phyloP scores from a whole-genome alignment of 345 rosid genomes.

The Eutrema heterophyllum region DNA sequence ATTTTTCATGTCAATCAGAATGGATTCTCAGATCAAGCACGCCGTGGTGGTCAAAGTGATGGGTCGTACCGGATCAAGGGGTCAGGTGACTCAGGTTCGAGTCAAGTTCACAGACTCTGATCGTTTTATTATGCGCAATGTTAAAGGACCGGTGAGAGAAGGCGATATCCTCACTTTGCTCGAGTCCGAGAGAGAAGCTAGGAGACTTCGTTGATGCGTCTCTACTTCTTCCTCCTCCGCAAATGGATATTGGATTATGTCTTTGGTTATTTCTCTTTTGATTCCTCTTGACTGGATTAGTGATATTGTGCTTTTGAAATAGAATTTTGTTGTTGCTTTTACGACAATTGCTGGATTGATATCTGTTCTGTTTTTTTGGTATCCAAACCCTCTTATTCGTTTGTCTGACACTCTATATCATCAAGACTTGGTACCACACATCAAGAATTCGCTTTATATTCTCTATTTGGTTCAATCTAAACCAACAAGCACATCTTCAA shows the following conservation, averaged over 20 bases:
- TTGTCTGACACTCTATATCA: background rate
- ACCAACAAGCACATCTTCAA: background rate
- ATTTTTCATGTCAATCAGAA: slow-evolving; percentile 29
- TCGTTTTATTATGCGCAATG: slow-evolving; percentile 24
- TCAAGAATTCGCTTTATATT: too few species aligned
- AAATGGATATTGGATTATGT: background rate
- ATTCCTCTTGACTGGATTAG: background rate
- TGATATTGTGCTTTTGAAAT: background rate
- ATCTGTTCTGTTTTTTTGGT: background rate
- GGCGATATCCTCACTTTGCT: slow-evolving; percentile 36
- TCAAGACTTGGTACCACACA: too few species aligned
- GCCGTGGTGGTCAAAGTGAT: slow-evolving; percentile 82
- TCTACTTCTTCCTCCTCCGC: background rate
- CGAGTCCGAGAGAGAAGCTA: slow-evolving; percentile 41
- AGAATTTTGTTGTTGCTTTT: slow-evolving; percentile 6
- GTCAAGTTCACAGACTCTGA: slow-evolving; percentile 55
- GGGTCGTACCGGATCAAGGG: slow-evolving; percentile 90
- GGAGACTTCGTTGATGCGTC: slow-evolving; percentile 28
- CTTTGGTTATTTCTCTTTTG: background rate
- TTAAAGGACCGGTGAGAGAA: slow-evolving; percentile 32
- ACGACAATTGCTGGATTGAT: slow-evolving; percentile 10
- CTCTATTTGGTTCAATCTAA: background rate
- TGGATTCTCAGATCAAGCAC: slow-evolving; percentile 75
- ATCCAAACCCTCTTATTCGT: background rate
- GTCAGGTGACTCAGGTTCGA: slow-evolving; percentile 87